Evolutionary conservation across 2,329 filamentous ascomycete genomes (phyloP), one percentile per base, ranked within the genome.

Genomic region (Trichoderma gracile): DNA sequence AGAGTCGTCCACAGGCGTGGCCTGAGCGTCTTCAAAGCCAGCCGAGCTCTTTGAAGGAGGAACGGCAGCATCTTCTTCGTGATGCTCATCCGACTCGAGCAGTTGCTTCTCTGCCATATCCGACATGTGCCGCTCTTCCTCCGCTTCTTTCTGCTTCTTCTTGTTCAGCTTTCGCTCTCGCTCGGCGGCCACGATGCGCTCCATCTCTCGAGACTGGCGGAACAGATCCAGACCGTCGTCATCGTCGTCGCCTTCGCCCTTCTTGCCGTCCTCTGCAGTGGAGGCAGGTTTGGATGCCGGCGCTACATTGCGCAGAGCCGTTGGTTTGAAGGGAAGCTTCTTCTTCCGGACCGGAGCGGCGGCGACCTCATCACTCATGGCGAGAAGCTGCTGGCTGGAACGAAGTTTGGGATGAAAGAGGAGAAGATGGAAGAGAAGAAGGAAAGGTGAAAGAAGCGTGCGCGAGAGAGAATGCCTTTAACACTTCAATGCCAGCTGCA

Each of bases 261-360:
- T 46, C 17, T 50, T 60, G 38, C 23, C 25, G 27, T 60, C 47
- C n/a, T 52, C 40, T 45, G 52, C 47, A 10, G 42, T 57, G 52
- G 59, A 64, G 19, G 68, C 66, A 17, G 71, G 63, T n/a, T 70
- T 73, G 2, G 76, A 71, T 25, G 67, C 1, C 6, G 46, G 57
- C 10, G 68, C 69, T 49, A 71, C 71, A 45, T 72, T 73, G 52
- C 76, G 78, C 67, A 79, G 72, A 21, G 76, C 79, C 2, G 81
- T 83, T 14, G 80, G 80, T 67, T 83, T 83, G 72, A 83, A 83
- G 0, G 81, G 81, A 1, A 83, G 77, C 66, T 76, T 78, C 69
- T 78, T 78, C 68, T 74, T 78, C 14, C 67, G 65, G 7, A 69
- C 66, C 38, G 71, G 58, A 27, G 72, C 67, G 17, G 72, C 68